Evolutionary conservation across 805 yeast species (phyloP).

Genomic region (Candida sanyiensis): DNA sequence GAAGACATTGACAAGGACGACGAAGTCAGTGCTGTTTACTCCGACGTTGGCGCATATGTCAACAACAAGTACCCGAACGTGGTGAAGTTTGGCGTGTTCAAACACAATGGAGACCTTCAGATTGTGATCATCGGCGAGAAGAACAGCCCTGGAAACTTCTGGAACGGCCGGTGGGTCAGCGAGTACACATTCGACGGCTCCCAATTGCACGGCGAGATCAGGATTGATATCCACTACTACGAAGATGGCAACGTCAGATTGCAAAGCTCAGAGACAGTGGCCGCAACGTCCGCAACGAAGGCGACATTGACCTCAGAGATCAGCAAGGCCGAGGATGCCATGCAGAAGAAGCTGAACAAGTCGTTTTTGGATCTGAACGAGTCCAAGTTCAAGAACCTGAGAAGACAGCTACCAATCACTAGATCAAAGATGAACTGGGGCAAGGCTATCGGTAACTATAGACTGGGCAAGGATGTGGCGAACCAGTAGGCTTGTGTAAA

Average conservation of each 20-base stretch:
- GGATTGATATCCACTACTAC: conserved; percentile 80
- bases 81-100: conserved; percentile 38
- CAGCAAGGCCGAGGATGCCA: conserved; percentile 48
- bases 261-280: conserved; percentile 38
- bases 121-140: conserved; percentile 66
- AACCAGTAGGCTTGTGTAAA: conserved; percentile 14
- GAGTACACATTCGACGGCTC: conserved; percentile 40
- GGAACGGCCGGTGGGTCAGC: conserved; percentile 88
- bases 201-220: conserved; percentile 46
- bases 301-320: conserved; percentile 40
- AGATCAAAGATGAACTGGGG: conserved; percentile 95
- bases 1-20: conserved; percentile 33
- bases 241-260: conserved; percentile 95
- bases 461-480: conserved; percentile 76
- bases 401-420: conserved; percentile 90
- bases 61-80: conserved; percentile 63
- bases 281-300: conserved; percentile 9
- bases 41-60: conserved; percentile 40
- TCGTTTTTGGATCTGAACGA: conserved; percentile 73
- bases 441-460: conserved; percentile 81
- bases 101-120: conserved; percentile 23
- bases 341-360: conserved; percentile 54
- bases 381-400: conserved; percentile 69
- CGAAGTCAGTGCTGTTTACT: conserved; percentile 15
- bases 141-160: conserved; percentile 68